Evolutionary conservation across 2,329 filamentous ascomycete species (phyloP), one percentile per base, ranked within the genome.

Genomic region (Alternaria gaisen): DNA sequence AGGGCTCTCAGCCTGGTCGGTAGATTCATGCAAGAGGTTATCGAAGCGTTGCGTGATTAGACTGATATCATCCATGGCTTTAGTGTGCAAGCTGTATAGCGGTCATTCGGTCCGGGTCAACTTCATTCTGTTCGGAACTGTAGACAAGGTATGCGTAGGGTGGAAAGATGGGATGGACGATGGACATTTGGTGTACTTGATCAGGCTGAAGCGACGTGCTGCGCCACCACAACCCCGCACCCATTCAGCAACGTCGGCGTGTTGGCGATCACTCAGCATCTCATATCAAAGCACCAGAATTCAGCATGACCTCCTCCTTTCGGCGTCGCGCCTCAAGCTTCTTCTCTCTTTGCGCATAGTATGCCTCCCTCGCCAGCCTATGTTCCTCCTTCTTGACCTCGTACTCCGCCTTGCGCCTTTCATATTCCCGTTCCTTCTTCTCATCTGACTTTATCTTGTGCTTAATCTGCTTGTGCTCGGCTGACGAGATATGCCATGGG

Each of bases 401-500:
- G 36, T 76, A 76, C 58, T 80, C 79, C 28, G 75, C 70, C 51
- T 76, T 74, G 28, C 72, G 67, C 54, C 61, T 64, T 22, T 77
- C 69, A 20, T 76, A 63, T 30, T 77, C 73, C 43, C 65, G 75
- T 54, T 74, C 76, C 56, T 76, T 80, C 48, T 80, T 80, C 28
- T 72, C 75, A 42, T 82, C 78, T 5, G 75, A 74, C 58, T 82
- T 80, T n/a, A 68, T 65, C 8, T 77, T 73, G 30, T 56, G 64
- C 36, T 73, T 81, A 18, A 87, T 76, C 48, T 67, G 71, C 56
- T 76, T 78, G 44, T 83, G 73, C 62, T 87, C 80, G 28, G 76
- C 72, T 0, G 76, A 70, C 0, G 72, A 77, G 44, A 90, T 63
- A 3, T 79, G 68, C 87, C 88, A 89, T 2, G 86, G 85, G 53